These are phyloP conservation scores for Gaertneriomyces semiglobifer DNA, from an alignment of 192 early-diverging fungal species.

Conservation along the genomic window DNA sequence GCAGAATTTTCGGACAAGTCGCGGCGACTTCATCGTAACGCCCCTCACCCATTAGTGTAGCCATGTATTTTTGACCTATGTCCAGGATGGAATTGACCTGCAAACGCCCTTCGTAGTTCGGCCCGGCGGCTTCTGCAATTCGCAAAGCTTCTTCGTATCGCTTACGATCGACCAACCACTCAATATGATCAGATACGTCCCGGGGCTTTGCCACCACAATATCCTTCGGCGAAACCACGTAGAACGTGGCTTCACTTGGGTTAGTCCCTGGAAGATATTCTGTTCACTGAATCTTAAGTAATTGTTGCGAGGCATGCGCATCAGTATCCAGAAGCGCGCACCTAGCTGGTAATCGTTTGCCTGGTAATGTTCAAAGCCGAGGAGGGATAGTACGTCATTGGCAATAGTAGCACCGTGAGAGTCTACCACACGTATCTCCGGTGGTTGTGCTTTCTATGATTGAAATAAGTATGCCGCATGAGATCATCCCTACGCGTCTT, in stretches of 20 bases:
- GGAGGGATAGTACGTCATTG: slow-evolving; percentile 80
- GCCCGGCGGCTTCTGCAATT: slow-evolving; percentile 58
- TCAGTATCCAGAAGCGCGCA: slow-evolving; percentile 40
- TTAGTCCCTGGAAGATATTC: slow-evolving; percentile 29
- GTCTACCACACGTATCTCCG: slow-evolving; percentile 88
- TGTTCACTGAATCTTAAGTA: background rate
- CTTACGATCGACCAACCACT: slow-evolving; percentile 82
- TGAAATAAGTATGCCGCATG: background rate
- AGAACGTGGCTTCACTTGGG: slow-evolving; percentile 73
- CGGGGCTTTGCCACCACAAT: slow-evolving; percentile 83
- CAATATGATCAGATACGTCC: slow-evolving; percentile 89
- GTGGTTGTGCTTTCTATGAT: slow-evolving; percentile 57
- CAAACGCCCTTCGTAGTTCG: slow-evolving; percentile 34
- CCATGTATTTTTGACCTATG: slow-evolving; percentile 80
- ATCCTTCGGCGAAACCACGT: slow-evolving; percentile 92
- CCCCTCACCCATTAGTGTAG: slow-evolving; percentile 64
- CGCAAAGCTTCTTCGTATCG: slow-evolving; percentile 77
- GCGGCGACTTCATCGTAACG: slow-evolving; percentile 67
- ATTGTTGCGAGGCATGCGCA: background rate
- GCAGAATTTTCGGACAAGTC: slow-evolving; percentile 72
- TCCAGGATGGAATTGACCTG: slow-evolving; percentile 56
- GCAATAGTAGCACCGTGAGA: slow-evolving; percentile 78
- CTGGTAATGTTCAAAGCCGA: slow-evolving; percentile 82
- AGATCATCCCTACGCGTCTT: background rate
- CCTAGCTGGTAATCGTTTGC: slow-evolving; percentile 93